Base-by-base conservation (phyloP, 1,284 basidiomycete species). In the Heterobasidion annosum region DNA sequence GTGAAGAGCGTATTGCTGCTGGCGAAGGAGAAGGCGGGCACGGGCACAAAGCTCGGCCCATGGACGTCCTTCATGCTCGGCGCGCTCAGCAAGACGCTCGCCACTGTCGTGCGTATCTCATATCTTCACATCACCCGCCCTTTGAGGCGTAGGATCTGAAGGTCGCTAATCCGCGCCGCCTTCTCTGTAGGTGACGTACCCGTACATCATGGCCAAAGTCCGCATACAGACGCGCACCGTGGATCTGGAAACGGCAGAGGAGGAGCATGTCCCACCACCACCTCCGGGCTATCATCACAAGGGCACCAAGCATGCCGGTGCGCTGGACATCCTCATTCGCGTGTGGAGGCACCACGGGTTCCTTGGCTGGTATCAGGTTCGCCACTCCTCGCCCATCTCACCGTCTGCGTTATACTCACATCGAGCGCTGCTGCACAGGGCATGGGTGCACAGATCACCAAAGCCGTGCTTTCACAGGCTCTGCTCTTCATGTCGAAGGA, bases 201-300 rank as follows among this genome's bases (percentile, higher is more conserved):
- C 91, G 2, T 93, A 93, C 64, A 94, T 94, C 61, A 91, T 96
- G 90, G 93, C 96, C 55, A 99, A 99, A 78, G 92, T 98, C 44
- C 85, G 96, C 48, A 88, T 99, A 34, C 97, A 99, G 72, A 93
- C 96, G 19, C 79, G 85, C 25, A 77, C 77, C 44, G 77, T 78
- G 10, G 79, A 82, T 58, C 63, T 59, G 6, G 79, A 82, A 40
- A 79, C 78, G 15, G 77, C 72, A 16, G 61, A 62, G n/a, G 71
- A 73, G 50, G 68, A 73, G 34, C 69, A 72, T 54, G 58, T 64
- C 9, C 61, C 66, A 19, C 70, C 73, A 54, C 61, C 58, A 53
- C 65, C 65, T 54, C 74, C 70, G 59, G 76, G 70, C 54, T 62
- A 57, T 48, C 66, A 64, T 51, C 70, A 70, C 55, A 59, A 68